Base-by-base conservation (phyloP, 345 rosid genomes). In the Murraya paniculata region DNA sequence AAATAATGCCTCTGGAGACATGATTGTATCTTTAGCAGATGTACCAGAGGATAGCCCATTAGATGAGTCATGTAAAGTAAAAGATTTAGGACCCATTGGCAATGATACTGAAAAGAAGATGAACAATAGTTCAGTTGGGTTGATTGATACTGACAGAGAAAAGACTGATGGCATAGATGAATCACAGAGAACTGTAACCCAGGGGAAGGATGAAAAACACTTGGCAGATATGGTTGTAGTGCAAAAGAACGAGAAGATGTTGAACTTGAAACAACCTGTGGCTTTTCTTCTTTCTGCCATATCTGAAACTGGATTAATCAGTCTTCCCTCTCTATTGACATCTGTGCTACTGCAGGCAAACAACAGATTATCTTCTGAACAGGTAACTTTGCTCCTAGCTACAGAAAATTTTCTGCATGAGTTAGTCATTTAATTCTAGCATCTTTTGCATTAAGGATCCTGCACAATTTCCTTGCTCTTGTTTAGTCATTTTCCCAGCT, bases 291-390 rank as follows among this genome's bases (percentile, higher is more conserved):
- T 90, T 83, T 89, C 92, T 36, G 85, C 92, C 64, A 84, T 91
- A 82, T 87, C 90, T 31, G 93, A 91, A 86, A 91, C 96, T 19
- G 96, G 93, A 71, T 74, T 91, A 57, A 91, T 91, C 75, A 87
- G 96, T 81, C 96, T 91, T 83, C 93, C 96, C 75, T 91, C 93
- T 66, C 77, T 91, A 77, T 79, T 91, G 84, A 91, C 96, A 56
- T 83, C 93, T 50, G 93, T 91, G 81, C 89, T 91, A 28, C 85
- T 91, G 66, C 96, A 91, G 83, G 92, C 96, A 25, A 91, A 89
- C 87, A 90, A 90, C 81, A 85, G 84, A 76, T 78, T 84, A 80
- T 86, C 92, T 64, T 82, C 88, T 68, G 93, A 91, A 56, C 96
- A 85, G 96, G 96, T 90, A 83, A 74, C 61, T 74, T 79, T 68